These are phyloP conservation scores for Neofusicoccum parvum DNA, from an alignment of 2,329 filamentous ascomycete species.

Conservation along the genomic window DNA sequence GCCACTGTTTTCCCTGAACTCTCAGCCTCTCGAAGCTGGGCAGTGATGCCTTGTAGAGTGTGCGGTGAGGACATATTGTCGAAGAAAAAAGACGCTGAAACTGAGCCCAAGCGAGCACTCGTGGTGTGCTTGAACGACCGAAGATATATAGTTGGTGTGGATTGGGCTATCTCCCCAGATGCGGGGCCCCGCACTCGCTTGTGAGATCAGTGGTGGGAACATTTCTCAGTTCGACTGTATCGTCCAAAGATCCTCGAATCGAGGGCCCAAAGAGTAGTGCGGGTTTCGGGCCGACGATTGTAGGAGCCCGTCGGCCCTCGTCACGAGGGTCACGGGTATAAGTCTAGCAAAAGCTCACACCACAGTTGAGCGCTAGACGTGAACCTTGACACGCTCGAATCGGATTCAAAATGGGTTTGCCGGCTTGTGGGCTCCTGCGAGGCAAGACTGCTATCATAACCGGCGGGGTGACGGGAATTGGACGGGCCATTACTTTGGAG, in stretches of 20 bases:
- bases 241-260: neutral
- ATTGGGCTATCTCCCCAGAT: neutral
- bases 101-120: no score
- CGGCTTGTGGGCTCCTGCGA: slow-evolving; percentile 33
- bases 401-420: neutral
- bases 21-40: neutral
- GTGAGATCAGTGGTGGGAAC: neutral
- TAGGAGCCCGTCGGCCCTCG: neutral
- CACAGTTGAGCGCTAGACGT: neutral
- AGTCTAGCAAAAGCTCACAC: neutral
- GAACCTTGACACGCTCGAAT: neutral
- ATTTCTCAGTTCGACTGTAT: neutral
- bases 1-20: slow-evolving; percentile 30
- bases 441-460: neutral
- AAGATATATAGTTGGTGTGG: no score
- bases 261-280: neutral
- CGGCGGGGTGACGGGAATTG: neutral
- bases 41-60: slow-evolving; percentile 10
- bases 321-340: neutral
- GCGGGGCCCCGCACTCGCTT: neutral
- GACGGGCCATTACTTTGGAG: neutral
- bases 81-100: no score
- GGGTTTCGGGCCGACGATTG: neutral
- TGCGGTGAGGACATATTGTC: neutral
- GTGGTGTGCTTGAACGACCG: neutral